Percentiles rank a stretch among this genome's conserved stretches.
Conservation (phyloP, 176 grass and related monocot genomes). For the barley (Hordeum vulgare) region DNA sequence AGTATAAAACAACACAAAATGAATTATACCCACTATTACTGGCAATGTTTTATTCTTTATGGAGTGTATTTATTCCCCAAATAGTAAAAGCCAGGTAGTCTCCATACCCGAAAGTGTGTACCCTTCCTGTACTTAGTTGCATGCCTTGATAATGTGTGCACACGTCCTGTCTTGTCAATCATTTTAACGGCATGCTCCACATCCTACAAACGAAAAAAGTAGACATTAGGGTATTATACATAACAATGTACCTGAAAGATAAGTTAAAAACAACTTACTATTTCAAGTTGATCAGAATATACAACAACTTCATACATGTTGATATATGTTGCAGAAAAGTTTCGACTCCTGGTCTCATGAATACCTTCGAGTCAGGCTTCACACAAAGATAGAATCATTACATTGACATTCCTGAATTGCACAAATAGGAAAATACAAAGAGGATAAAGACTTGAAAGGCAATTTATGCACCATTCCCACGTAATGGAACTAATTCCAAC, state of each 20-base stretch:
- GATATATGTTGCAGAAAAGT: slow-evolving; percentile 75
- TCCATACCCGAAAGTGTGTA: slow-evolving; percentile 84
- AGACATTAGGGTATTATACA: slow-evolving; percentile 12
- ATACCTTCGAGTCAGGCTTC: slow-evolving; percentile 83
- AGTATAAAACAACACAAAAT: not conserved
- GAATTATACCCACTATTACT: not conserved
- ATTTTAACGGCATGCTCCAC: slow-evolving; percentile 84
- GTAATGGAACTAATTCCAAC: not conserved
- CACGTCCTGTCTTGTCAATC: slow-evolving; percentile 43
- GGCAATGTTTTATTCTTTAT: not conserved
- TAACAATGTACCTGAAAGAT: not conserved
- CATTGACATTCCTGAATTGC: slow-evolving; percentile 1
- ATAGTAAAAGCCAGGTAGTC: not conserved
- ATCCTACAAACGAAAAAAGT: slow-evolving; percentile 47
- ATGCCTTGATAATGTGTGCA: slow-evolving; percentile 43
- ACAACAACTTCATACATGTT: slow-evolving; percentile 89
- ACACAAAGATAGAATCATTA: not conserved
- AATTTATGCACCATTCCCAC: not conserved
- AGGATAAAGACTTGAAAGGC: not conserved
- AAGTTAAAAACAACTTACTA: slow-evolving; percentile 50
- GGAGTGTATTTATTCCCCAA: not conserved
- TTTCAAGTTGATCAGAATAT: slow-evolving; percentile 64
- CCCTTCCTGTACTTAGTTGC: slow-evolving; percentile 78
- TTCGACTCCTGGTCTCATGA: slow-evolving; percentile 92
- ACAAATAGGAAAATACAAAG: not conserved